Base-by-base conservation (phyloP, 305 asterid genomes). In the Rubia peregrina region DNA sequence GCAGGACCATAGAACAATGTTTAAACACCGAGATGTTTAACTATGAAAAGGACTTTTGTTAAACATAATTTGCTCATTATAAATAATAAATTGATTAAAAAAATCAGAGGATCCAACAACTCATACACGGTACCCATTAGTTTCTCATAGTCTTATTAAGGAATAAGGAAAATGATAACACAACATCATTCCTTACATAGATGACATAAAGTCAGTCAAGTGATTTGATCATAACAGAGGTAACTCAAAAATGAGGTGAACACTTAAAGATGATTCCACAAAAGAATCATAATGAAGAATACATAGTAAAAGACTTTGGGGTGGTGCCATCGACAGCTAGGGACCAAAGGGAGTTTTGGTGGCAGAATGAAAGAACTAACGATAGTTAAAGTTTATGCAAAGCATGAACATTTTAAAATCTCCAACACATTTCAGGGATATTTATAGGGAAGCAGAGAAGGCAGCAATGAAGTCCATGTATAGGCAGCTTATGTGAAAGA, bases 1-100 rank as follows among this genome's bases (percentile, higher is more conserved):
- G 89, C 80, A 71, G 57, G 38, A 76, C 65, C 65, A 69, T 65
- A n/a, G 43, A 30, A 44, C 10, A 2, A 56, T 3, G 17, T 19
- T 55, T 41, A 40, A 12, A 41, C 41, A 48, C 19, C 55, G 30
- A 36, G 48, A 40, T 49, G 12, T 22, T n/a, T n/a, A 55, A 66
- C 33, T 13, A 55, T 5, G 63, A 19, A 13, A 56, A 1, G 33
- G 5, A 53, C 44, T 36, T 60, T 61, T 22, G 44, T 13, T 11
- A 33, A 70, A 71, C 38, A 36, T 36, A 14, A 9, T 42, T 60
- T 46, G n/a, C 6, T 48, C 40, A 38, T 13, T 13, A 41, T 57
- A 21, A 19, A 16, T 1, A 51, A 64, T 7, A 7, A 14, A 70
- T 21, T 6, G 1, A 19, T 11, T 10, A 9, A n/a, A 6, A 67